Base-by-base conservation (phyloP, 2,329 filamentous ascomycete species). In the Alternaria sp. region DNA sequence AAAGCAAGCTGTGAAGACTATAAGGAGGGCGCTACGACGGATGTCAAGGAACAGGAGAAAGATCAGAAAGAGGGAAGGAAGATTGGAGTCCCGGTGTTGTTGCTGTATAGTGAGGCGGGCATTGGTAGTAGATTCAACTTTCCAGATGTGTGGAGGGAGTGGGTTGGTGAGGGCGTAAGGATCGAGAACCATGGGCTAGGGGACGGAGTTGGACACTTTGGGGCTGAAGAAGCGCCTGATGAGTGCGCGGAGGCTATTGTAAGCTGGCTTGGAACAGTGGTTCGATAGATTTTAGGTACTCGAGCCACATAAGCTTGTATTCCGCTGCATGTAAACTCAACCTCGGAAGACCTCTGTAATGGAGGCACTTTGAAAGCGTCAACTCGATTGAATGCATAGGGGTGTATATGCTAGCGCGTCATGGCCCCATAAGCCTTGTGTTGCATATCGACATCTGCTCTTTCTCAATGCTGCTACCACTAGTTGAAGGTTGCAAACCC, bases 1-100 rank as follows among this genome's bases (percentile, higher is more conserved):
- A 80, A 83, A 60, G 81, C 80, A 0, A 85, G 83, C 76, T 87
- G 85, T 61, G 81, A 87, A 63, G 86, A 88, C 65, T 89, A 88
- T 61, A 76, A 84, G 11, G 86, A 86, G 0, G 80, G 80, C 5
- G 84, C 83, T 14, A 83, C 80, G 0, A 66, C 85, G 25, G 86
- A 88, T 71, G 68, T 87, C 5, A 82, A 85, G 2, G 81, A 84
- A 68, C 80, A 85, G 41, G 79, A 80, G 58, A 72, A 76, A 20
- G 85, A 87, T 69, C 59, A 82, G 50, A 68, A 75, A 7, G 70
- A 73, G 1, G 83, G 82, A 0, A 78, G 76, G 61, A 79, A 80
- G 71, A 80, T 88, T 5, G 65, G 71, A 16, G 81, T 79, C 48
- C 84, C 85, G 2, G 28, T 87, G 36, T 74, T 81, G 50, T 77